Evolutionary conservation across 2,329 filamentous ascomycete species (phyloP), one percentile per base, ranked within the genome.

Genomic region (Coleophoma crateriformis): DNA sequence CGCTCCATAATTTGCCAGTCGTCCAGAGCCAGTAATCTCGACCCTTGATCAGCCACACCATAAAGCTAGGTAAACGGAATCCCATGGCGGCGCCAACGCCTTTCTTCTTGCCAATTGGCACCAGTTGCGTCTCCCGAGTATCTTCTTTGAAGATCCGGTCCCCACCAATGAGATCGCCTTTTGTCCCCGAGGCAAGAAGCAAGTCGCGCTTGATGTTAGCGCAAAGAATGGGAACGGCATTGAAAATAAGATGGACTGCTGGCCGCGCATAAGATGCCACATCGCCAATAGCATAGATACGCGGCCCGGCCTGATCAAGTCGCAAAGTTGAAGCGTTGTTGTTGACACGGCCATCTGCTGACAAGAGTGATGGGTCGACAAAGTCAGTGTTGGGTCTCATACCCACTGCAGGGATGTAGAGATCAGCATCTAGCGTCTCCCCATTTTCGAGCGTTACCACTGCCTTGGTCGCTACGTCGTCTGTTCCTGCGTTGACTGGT

Each of bases 11-110:
- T 4, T 56, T 57, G 1, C 61, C 69, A 1, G 70, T 73, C 10
- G 71, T 76, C 71, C 73, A 75, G 27, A 78, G 48, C 72, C 73
- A 79, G 52, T 76, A 76, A 52, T 77, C 72, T 15, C 73, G 61
- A 1, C 75, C 73, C 56, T 78, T 78, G 46, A 77, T 67, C 58
- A 72, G 44, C 71, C 74, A 77, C 0, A 77, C 68, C 39, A 73
- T 14, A 22, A 69, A 71, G 45, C 73, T 70, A 0, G 74, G 73
- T 20, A 77, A 3, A 37, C 58, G 58, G 32, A 58, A 73, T 0
- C 74, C 74, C 61, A 71, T 71, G 0, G 61, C 65, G 0, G 68
- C 67, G 1, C 74, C 75, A 8, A 77, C 71, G 0, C 71, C 74
- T 45, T 69, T 71, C 34, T 64, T 69, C 51, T 48, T 65, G 1